Evolutionary conservation across 2,329 filamentous ascomycete species (phyloP).

Genomic region (Nothomitra cinnamomea): DNA sequence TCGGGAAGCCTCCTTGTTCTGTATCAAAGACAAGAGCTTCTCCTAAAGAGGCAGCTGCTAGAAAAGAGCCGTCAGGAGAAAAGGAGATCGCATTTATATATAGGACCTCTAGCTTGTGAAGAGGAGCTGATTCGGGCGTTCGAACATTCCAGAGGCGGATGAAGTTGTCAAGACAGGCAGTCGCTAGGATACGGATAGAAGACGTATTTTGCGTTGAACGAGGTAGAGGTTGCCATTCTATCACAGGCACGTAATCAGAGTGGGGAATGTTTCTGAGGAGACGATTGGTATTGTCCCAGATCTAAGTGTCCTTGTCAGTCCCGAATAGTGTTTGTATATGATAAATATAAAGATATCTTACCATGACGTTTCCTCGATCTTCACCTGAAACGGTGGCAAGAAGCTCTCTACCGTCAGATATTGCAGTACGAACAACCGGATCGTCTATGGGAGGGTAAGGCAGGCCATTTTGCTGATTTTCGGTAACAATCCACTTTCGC

Average conservation of each 20-base stretch:
- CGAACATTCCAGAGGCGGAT: constrained; percentile 24
- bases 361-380: constrained; percentile 14
- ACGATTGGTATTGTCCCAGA: constrained; percentile 1
- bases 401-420: too few species aligned
- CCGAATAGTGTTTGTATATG: constrained; percentile 10
- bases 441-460: too few species aligned
- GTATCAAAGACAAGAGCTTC: constrained; percentile 27
- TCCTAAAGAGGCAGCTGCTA: constrained; percentile 28
- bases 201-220: background rate
- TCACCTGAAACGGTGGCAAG: too few species aligned
- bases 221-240: constrained; percentile 6
- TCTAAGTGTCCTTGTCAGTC: constrained; percentile 6
- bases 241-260: background rate
- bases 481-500: too few species aligned
- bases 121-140: constrained; percentile 7
- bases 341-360: constrained; percentile 21
- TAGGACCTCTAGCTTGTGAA: constrained; percentile 12
- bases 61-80: constrained; percentile 24
- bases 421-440: too few species aligned
- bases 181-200: constrained; percentile 19
- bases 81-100: constrained; percentile 25
- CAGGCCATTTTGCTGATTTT: too few species aligned
- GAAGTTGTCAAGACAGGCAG: constrained; percentile 24
- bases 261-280: background rate
- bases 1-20: constrained; percentile 9